Evolutionary conservation across 768 basidiomycete genomes (phyloP).

Genomic region (Gymnopilus junonius): DNA sequence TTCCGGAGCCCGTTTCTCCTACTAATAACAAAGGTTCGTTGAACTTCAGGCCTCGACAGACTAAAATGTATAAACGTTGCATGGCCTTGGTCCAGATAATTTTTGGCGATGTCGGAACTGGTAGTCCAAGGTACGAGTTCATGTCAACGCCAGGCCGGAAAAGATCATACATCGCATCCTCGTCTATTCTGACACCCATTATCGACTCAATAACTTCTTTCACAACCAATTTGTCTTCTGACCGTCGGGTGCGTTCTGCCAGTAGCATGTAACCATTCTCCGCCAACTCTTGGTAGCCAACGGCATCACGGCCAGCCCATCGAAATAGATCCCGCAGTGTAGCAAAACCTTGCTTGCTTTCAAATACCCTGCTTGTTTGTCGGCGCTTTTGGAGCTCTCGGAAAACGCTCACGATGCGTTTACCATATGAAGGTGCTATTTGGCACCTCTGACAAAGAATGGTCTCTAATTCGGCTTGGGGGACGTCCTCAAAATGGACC

Average conservation of each 20-base stretch:
- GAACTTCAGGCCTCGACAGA: slow-evolving; percentile 83
- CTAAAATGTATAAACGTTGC: slow-evolving; percentile 85
- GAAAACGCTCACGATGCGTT: slow-evolving; percentile 90
- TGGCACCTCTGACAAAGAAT: slow-evolving; percentile 92
- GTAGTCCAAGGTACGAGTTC: slow-evolving; percentile 56
- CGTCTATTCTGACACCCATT: slow-evolving; percentile 88
- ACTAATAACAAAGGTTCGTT: slow-evolving; percentile 96
- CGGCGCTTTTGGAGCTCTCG: slow-evolving; percentile 91
- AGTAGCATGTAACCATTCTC: slow-evolving; percentile 98
- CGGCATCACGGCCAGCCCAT: slow-evolving; percentile 91
- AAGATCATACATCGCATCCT: slow-evolving; percentile 66
- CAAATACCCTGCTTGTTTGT: slow-evolving; percentile 91
- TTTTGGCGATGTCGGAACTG: slow-evolving; percentile 49
- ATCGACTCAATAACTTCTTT: slow-evolving; percentile 91
- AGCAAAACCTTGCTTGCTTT: slow-evolving; percentile 96
- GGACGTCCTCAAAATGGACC: slow-evolving; percentile 97
- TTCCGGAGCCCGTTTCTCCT: slow-evolving; percentile 96
- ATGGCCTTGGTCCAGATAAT: slow-evolving; percentile 94
- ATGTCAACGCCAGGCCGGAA: slow-evolving; percentile 45
- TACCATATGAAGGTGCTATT: slow-evolving; percentile 93
- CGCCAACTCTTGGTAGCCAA: slow-evolving; percentile 90
- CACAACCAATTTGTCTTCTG: slow-evolving; percentile 86
- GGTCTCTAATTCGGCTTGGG: slow-evolving; percentile 89
- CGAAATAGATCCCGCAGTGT: slow-evolving; percentile 97
- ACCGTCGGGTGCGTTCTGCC: slow-evolving; percentile 84